Base-by-base conservation (phyloP, 2,329 filamentous ascomycete species). In the Botrytis medusae region DNA sequence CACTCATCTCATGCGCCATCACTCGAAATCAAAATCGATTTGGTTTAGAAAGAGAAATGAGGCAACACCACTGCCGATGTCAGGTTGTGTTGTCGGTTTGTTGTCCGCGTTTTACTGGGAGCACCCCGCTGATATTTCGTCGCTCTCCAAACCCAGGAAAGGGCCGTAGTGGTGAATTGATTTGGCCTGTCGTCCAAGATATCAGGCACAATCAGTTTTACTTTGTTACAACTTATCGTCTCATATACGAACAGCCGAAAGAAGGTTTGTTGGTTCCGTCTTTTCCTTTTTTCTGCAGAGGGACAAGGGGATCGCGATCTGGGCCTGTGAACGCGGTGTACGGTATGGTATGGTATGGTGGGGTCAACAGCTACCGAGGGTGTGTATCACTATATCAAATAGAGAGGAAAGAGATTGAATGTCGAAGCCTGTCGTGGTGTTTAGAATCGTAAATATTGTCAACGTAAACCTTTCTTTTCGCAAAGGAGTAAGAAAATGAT, bases 1-100 rank as follows among this genome's bases (percentile, higher is more conserved):
- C 86, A 78, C 85, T 84, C 82, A 80, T 81, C 74, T 76, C 77
- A 73, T 79, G 77, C 72, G 79, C 77, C 80, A 81, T 81, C 37
- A 67, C 78, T 72, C 44, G 60, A 64, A 60, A 61, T 72, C 71
- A 40, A 69, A 60, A 22, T 25, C n/a, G 64, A 59, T 44, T 18
- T 18, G 65, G 57, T 46, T 34, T 34, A 18, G n/a, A 54, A 57
- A 44, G 68, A 62, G 57, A 71, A 62, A 72, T 32, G 62, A 40
- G 65, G 73, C 46, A 73, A 44, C 48, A 61, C n/a, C 29, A 54
- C 71, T 34, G 40, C 44, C 18, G 63, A 51, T 64, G 60, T 74
- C 63, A 57, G 51, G 63, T 59, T 48, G 70, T 42, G 61, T 67
- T 46, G 46, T 72, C 44, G 64, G 42, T 32, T 73, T 69, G 65